Conservation (phyloP, 768 basidiomycete genomes). For the Hortiboletus flavorubellus region DNA sequence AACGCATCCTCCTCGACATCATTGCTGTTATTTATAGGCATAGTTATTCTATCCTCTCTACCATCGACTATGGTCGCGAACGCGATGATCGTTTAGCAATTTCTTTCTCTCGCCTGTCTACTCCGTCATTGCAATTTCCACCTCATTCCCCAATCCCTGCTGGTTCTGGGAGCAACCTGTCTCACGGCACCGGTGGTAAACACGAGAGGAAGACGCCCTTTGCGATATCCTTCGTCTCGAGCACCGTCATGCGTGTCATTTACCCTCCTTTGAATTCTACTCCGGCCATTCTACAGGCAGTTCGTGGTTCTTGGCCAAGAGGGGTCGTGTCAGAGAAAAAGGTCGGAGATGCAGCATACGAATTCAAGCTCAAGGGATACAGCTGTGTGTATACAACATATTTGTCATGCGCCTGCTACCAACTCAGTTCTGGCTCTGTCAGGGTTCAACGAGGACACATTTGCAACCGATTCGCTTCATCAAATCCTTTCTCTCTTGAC, state of each 20-base stretch:
- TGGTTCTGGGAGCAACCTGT: slow-evolving; percentile 36
- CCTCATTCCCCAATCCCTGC: slow-evolving; percentile 39
- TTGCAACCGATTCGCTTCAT: slow-evolving; percentile 66
- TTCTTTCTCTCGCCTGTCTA: slow-evolving; percentile 57
- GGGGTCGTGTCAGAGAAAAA: slow-evolving; percentile 79
- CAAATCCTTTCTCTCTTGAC: slow-evolving; percentile 66
- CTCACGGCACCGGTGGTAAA: slow-evolving; percentile 35
- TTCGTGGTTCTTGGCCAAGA: slow-evolving; percentile 74
- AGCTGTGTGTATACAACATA: slow-evolving; percentile 49
- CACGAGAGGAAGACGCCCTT: slow-evolving; percentile 49
- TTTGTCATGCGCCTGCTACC: slow-evolving; percentile 14
- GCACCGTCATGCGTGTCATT: slow-evolving; percentile 68
- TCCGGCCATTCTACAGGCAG: slow-evolving; percentile 77
- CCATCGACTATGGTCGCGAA: slow-evolving; percentile 75
- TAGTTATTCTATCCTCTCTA: slow-evolving; percentile 63
- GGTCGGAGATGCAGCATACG: slow-evolving; percentile 65
- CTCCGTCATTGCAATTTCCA: slow-evolving; percentile 34
- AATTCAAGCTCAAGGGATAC: slow-evolving; percentile 81
- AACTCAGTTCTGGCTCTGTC: slow-evolving; percentile 19
- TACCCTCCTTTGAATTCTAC: slow-evolving; percentile 73
- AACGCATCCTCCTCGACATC: slow-evolving; percentile 68
- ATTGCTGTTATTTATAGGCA: slow-evolving; percentile 58
- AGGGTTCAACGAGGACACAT: slow-evolving; percentile 82
- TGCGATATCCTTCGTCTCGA: slow-evolving; percentile 69
- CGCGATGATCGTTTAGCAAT: slow-evolving; percentile 69